Conservation (phyloP, 805 yeast genomes). For the Lipomyces orientalis region DNA sequence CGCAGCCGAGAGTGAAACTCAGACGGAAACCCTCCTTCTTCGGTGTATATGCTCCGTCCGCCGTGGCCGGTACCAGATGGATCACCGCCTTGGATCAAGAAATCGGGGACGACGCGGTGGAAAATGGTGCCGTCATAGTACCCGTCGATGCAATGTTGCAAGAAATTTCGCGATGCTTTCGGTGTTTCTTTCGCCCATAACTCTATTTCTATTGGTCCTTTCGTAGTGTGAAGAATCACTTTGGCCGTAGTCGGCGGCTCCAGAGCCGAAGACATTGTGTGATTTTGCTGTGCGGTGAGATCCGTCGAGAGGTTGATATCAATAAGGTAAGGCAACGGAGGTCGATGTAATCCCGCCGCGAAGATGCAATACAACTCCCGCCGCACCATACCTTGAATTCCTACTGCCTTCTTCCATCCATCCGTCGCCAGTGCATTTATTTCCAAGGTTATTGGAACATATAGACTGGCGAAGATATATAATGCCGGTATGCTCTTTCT, state of each 20-base stretch:
- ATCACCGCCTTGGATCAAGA: constrained; percentile 51
- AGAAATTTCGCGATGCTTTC: constrained; percentile 52
- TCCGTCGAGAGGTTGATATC: no score
- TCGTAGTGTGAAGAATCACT: constrained; percentile 60
- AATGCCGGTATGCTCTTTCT: constrained; percentile 23
- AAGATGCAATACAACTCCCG: no score
- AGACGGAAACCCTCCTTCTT: constrained; percentile 41
- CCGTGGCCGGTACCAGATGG: constrained; percentile 46
- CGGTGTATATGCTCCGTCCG: constrained; percentile 41
- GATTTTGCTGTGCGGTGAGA: not conserved
- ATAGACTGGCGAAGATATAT: not conserved
- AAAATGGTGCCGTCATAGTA: constrained; percentile 53
- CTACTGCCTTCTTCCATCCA: not conserved
- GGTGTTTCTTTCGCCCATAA: constrained; percentile 76
- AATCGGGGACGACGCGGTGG: constrained; percentile 47
- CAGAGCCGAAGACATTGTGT: constrained; percentile 39
- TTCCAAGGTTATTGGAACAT: no score
- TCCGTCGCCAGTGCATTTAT: not conserved
- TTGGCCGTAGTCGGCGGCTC: constrained; percentile 67
- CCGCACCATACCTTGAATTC: not conserved
- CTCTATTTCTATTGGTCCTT: constrained; percentile 65
- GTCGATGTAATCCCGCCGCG: no score
- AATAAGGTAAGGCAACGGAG: no score
- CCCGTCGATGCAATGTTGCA: constrained; percentile 56
- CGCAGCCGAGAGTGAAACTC: constrained; percentile 61